Evolutionary conservation across 768 basidiomycete genomes (phyloP), one percentile per base, ranked within the genome.

Genomic region (Leccinum obscurum): DNA sequence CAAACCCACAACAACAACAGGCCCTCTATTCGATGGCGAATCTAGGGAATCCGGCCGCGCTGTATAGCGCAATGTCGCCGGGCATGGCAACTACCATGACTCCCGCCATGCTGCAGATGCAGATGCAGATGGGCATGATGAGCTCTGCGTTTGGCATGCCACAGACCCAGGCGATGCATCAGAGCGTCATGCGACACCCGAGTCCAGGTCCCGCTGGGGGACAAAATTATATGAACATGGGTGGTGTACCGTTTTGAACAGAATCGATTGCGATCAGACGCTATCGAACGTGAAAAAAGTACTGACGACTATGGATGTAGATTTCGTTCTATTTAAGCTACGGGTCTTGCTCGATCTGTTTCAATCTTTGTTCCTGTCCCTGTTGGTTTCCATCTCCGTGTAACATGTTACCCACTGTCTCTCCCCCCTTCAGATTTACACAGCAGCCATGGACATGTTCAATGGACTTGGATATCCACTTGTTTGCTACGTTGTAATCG

Each of bases 151-250:
- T 82, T 66, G 81, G 79, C 26, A 81, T 80, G 52, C 76, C 78
- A 15, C 83, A 86, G 64, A 80, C 83, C 41, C 88, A 89, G 62
- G 84, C 89, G n/a, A 90, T 92, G 86, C 90, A 91, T 56, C 86
- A 88, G 68, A 91, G 89, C 64, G 88, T 92, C 58, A 87, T 93
- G 89, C 84, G 91, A 60, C 88, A 93, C 72, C 83, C 89, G 13
- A 90, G 84, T 70, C 88, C 90, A 14, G 82, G 78, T 14, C 86
- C 85, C 11, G 69, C 78, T 55, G 76, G 72, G 17, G 74, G 73
- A 56, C 81, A 80, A 62, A 77, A 74, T 24, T 82, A 80, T 66
- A 79, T 81, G 75, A 77, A 72, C 50, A 78, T 78, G 72, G 73
- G 76, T 50, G 71, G 75, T 10, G 68, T 73, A 37, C 73, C 66